These are phyloP conservation scores for Selaginella moellendorffii DNA, from an alignment of 75 land plant genomes.

Conservation along the genomic window DNA sequence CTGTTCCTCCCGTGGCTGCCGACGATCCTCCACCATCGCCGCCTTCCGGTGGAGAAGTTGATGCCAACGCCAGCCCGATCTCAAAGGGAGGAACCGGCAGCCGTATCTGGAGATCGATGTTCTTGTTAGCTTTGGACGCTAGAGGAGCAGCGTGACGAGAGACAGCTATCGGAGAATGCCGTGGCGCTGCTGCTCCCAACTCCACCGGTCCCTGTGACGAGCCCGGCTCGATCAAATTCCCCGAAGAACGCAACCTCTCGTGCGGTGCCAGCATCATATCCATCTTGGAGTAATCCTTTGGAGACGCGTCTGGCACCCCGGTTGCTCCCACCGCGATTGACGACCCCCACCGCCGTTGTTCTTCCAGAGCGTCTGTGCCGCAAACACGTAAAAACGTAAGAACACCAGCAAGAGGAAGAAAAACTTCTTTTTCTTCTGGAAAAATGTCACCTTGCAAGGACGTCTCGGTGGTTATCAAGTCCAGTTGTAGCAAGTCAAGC, in stretches of 20 bases:
- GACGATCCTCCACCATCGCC: not conserved
- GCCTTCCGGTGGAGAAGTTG: too few relatives aligned
- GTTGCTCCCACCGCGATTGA: not conserved
- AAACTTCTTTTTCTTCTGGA: too few relatives aligned
- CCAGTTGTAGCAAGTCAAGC: slow-evolving; percentile 72
- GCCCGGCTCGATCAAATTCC: too few relatives aligned
- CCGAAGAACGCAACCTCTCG: not conserved
- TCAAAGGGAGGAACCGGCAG: not conserved
- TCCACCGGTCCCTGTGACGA: too few relatives aligned
- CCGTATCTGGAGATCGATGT: not conserved
- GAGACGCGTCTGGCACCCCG: not conserved
- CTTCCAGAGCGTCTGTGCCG: not conserved
- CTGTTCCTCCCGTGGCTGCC: not conserved
- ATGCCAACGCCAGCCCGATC: not conserved
- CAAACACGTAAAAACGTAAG: too few relatives aligned
- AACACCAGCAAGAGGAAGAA: too few relatives aligned
- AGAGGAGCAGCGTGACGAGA: too few relatives aligned
- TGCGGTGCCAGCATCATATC: not conserved
- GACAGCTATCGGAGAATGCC: too few relatives aligned
- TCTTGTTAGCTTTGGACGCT: not conserved
- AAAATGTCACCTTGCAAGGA: slow-evolving; percentile 64
- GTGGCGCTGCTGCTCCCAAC: too few relatives aligned
- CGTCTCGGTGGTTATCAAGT: slow-evolving; percentile 37
- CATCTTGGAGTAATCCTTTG: not conserved
- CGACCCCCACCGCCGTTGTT: not conserved